Base-by-base conservation (phyloP, 2,329 filamentous ascomycete species). In the Incumbomyces delicatus region DNA sequence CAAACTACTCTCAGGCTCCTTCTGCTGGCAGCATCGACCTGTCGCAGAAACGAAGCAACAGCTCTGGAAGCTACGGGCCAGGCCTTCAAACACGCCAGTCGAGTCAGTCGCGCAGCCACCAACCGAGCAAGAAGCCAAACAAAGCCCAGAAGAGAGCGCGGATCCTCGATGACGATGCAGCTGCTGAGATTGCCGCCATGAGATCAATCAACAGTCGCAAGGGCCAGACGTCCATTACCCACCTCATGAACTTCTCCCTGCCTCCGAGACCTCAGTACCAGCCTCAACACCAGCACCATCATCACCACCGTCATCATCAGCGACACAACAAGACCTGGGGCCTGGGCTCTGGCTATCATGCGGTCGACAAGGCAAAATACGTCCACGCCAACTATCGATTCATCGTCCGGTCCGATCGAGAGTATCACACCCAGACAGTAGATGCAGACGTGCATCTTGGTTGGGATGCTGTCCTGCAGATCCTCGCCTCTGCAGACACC, bases 351-450 rank as follows among this genome's bases (percentile, higher is more conserved):
- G 88, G 89, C 20, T 86, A 95, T 64, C 88, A 95, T 65, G 81
- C 87, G 12, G 78, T 81, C 36, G 92, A 98, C 66, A 96, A 96
- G 69, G 85, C 89, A 48, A 84, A 83, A 71, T 88, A 87, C 56
- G 82, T 98, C 13, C 89, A 98, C 64, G 88, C 92, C 54, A 98
- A 98, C 65, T 98, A 98, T 63, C 84, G 92, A 47, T 98, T 98
- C 63, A 84, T 98, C 49, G 89, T 98, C 43, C 82, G 87, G 50
- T 90, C 92, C 2, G 75, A 79, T 47, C 83, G 80, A 48, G 78
- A 83, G 59, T 98, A 96, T 62, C 75, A 78, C 50, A 76, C 78
- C 5, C 88, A 96, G 61, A 84, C 87, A 18, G 75, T 78, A 38
- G 87, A 96, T 63, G 85, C 92, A 16, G 90, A 98, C 65, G 76